phyloP scores from a whole-genome alignment of 148 eudicot species.

The Rhododendron ovatum region DNA sequence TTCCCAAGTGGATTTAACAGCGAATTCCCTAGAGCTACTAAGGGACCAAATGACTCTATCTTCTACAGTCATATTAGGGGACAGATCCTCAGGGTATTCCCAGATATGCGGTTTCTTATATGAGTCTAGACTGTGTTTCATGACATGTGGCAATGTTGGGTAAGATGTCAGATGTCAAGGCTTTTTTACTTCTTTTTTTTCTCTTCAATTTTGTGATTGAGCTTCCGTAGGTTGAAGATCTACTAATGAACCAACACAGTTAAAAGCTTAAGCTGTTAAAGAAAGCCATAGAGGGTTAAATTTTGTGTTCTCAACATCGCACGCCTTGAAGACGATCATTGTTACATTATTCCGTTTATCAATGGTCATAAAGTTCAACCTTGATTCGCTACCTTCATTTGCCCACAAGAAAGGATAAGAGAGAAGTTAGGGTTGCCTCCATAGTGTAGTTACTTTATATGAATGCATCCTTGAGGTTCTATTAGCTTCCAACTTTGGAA shows the following conservation, averaged over 20 bases:
- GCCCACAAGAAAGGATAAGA: background rate
- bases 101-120: background rate
- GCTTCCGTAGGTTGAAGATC: background rate
- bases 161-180: background rate
- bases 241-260: background rate
- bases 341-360: background rate
- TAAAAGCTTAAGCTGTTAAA: background rate
- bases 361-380: background rate
- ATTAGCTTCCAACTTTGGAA: background rate
- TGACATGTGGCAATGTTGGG: background rate
- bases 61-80: background rate
- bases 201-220: background rate
- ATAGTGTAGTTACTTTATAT: background rate
- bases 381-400: background rate
- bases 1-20: background rate
- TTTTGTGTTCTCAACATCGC: background rate
- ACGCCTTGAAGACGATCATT: background rate
- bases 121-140: background rate
- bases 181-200: background rate
- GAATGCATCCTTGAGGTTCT: background rate
- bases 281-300: background rate
- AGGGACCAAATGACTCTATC: background rate
- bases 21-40: background rate
- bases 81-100: background rate
- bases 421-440: background rate